Evolutionary conservation across 805 yeast genomes (phyloP).

Genomic region (Metschnikowia proteae): DNA sequence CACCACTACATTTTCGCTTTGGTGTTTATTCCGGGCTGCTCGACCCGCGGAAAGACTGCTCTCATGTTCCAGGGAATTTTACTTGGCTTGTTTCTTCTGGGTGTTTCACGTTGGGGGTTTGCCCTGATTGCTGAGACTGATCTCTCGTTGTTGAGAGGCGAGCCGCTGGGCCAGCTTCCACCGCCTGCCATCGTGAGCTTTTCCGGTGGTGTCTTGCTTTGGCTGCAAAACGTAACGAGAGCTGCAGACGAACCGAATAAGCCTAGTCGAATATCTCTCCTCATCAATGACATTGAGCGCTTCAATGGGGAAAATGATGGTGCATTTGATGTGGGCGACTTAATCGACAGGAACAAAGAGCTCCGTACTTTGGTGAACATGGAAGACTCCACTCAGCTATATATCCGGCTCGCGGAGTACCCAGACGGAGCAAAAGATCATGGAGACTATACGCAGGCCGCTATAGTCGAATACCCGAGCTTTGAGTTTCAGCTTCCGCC

Average conservation of each 20-base stretch:
- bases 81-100: constrained; percentile 76
- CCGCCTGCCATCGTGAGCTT: constrained; percentile 49
- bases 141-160: constrained; percentile 63
- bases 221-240: constrained; percentile 24
- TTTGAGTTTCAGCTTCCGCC: constrained; percentile 50
- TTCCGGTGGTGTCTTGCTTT: constrained; percentile 33
- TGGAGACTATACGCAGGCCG: constrained; percentile 69
- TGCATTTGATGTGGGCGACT: constrained; percentile 34
- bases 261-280: constrained; percentile 49
- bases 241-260: constrained; percentile 9
- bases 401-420: constrained; percentile 55
- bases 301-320: constrained; percentile 50
- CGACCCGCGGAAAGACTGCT: constrained; percentile 67
- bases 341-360: constrained; percentile 21
- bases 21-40: constrained; percentile 77
- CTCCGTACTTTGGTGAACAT: constrained; percentile 20
- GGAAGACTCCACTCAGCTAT: constrained; percentile 36
- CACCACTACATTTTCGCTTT: constrained; percentile 80
- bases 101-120: constrained; percentile 89
- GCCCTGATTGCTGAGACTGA: constrained; percentile 85
- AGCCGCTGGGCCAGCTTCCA: constrained; percentile 53
- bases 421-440: constrained; percentile 34
- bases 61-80: constrained; percentile 79
- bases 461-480: constrained; percentile 53
- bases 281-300: constrained; percentile 77